Conservation (phyloP, 2,329 filamentous ascomycete genomes). For the Hypoxylon sp. region DNA sequence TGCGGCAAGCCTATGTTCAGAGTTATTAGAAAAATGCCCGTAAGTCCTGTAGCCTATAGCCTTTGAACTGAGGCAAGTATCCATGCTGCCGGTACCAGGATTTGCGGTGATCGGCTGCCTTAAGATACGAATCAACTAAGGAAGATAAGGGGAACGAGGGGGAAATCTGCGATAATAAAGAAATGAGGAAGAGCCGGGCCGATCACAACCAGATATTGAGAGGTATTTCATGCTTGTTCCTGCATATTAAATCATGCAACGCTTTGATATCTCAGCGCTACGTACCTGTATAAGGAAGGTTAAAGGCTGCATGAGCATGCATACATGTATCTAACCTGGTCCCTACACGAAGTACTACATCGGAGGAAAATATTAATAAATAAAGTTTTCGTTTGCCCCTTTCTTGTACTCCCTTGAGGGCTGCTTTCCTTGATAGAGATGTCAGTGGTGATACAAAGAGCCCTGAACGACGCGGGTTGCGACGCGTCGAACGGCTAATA, state of each 20-base stretch:
- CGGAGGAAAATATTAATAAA: conserved; percentile 18
- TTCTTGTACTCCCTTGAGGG: background rate
- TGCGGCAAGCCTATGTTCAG: background rate
- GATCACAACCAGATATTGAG: conserved; percentile 34
- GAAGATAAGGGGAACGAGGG: background rate
- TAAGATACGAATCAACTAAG: background rate
- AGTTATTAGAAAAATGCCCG: background rate
- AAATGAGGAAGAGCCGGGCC: conserved; percentile 25
- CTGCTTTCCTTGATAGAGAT: background rate
- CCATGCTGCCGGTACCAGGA: conserved; percentile 17
- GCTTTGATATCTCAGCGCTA: conserved; percentile 17
- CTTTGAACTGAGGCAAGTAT: background rate
- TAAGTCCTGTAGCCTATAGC: background rate
- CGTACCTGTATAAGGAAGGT: conserved; percentile 33
- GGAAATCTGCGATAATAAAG: background rate
- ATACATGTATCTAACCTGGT: no score
- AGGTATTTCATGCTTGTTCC: conserved; percentile 4
- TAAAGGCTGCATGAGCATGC: conserved; percentile 1
- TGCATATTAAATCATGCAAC: background rate
- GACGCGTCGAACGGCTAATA: conserved; percentile 8
- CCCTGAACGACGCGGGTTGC: background rate
- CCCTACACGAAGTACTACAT: conserved; percentile 28
- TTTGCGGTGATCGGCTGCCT: background rate
- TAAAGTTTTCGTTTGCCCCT: conserved; percentile 14
- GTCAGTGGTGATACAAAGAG: background rate